Evolutionary conservation across 306 rosid genomes (phyloP), one percentile per base, ranked within the genome.

Genomic region (Acacia confusa): DNA sequence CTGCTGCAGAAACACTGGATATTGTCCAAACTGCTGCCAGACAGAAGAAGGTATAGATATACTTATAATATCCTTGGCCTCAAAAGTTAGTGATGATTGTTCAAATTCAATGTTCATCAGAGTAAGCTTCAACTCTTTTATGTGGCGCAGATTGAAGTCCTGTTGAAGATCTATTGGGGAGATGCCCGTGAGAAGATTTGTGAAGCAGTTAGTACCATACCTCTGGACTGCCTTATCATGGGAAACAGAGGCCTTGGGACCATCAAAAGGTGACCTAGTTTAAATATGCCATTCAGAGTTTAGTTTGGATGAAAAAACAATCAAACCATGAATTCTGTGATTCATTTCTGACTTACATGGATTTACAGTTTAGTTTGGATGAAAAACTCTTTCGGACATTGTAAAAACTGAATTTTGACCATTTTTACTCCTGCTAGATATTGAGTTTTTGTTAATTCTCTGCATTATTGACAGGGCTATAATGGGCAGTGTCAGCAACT

Each of bases 221-320:
- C 97, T 50, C 78, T 95, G 25, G 86, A 82, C 74, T 67, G 28
- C 80, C 85, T 95, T 81, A 78, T 73, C 50, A 82, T 95, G 27
- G 98, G 98, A 3, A 95, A 88, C 81, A 91, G 98, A 87, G 97
- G 98, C 65, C 97, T 95, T 76, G 95, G 98, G 77, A 80, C 81
- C n/a, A 17, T 70, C 32, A 82, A 75, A 84, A 92, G 98, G 98
- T 88, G 36, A 15, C 40, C n/a, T 28, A 63, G 69, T 27, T 25
- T 57, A 57, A 57, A 57, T n/a, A 57, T 57, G 61, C 13, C 24
- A 7, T n/a, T 55, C 11, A 9, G 27, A 55, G 61, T 20, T 19
- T 55, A 19, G 27, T 55, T 55, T 55, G 61, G 25, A 55, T 4
- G 4, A n/a, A 55, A 34, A 57, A 57, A 22, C 64, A 0, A 57